A percentile compares a stretch with the other conserved stretches of the same genome.
Conservation (phyloP, 257 asterid genomes). For the Jacaranda mimosifolia region DNA sequence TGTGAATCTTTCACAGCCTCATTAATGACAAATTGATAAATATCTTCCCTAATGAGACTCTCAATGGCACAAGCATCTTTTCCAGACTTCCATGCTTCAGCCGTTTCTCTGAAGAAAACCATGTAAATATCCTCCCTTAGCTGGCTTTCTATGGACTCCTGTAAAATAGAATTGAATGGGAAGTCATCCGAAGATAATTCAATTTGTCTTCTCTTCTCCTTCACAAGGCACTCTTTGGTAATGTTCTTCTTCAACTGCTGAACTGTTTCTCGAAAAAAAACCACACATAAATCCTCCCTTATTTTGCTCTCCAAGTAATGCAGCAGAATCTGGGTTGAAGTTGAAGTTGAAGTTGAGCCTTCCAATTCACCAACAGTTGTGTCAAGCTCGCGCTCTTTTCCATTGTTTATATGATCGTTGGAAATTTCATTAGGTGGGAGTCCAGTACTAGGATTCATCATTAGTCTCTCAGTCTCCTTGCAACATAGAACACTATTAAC, state of each 20-base stretch:
- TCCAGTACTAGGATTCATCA: too few species aligned
- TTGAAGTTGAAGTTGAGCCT: conserved; percentile 26
- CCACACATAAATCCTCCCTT: conserved; percentile 44
- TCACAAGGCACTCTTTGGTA: not conserved
- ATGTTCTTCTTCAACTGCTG: conserved; percentile 40
- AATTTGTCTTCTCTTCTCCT: not conserved
- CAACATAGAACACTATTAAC: conserved; percentile 9
- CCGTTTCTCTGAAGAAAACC: conserved; percentile 49
- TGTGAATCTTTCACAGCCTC: conserved; percentile 47
- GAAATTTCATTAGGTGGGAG: too few species aligned
- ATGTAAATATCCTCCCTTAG: conserved; percentile 51
- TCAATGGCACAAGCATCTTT: conserved; percentile 41
- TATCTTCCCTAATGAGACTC: conserved; percentile 48
- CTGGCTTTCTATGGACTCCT: conserved; percentile 34
- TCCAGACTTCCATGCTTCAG: conserved; percentile 43
- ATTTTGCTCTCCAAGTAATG: conserved; percentile 38
- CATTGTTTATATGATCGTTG: not conserved
- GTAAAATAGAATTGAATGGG: not conserved
- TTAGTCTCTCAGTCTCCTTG: not conserved
- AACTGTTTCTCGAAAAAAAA: conserved; percentile 35
- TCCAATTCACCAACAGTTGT: not conserved
- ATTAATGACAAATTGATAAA: conserved; percentile 40
- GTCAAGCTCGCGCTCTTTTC: too few species aligned
- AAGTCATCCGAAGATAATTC: not conserved
- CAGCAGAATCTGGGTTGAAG: conserved; percentile 11